Evolutionary conservation across 2,329 filamentous ascomycete genomes (phyloP).

Genomic region (Drechslerella dactyloides): DNA sequence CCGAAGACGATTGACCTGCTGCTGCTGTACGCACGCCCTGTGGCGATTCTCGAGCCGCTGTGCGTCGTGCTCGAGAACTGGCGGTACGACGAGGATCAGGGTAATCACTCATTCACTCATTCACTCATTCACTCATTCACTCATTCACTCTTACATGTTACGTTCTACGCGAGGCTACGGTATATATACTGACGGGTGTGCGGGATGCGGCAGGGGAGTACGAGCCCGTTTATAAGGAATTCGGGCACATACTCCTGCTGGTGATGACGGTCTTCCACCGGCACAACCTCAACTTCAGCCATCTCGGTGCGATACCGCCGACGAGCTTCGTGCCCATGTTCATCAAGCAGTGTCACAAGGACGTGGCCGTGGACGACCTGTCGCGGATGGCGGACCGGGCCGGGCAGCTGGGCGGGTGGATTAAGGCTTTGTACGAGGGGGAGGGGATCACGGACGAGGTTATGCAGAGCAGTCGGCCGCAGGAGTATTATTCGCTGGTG

Average conservation of each 20-base stretch:
- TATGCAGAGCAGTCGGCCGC: slow-evolving; percentile 80
- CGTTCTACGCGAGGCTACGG: no score
- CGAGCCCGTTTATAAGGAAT: slow-evolving; percentile 85
- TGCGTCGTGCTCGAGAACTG: slow-evolving; percentile 78
- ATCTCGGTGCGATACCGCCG: slow-evolving; percentile 67
- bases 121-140: background rate
- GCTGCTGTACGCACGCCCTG: slow-evolving; percentile 74
- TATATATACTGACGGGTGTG: background rate
- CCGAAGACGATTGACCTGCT: slow-evolving; percentile 76
- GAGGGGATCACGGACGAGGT: slow-evolving; percentile 78
- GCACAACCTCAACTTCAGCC: slow-evolving; percentile 70
- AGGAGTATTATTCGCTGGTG: slow-evolving; percentile 80
- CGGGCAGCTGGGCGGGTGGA: slow-evolving; percentile 74
- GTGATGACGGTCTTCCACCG: slow-evolving; percentile 77
- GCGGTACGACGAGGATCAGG: slow-evolving; percentile 80
- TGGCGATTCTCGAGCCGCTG: slow-evolving; percentile 73
- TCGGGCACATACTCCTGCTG: slow-evolving; percentile 76
- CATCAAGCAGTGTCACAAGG: slow-evolving; percentile 60
- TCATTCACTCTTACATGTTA: no score
- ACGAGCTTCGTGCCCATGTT: slow-evolving; percentile 54
- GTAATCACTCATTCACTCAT: slow-evolving; percentile 53
- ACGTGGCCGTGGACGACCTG: slow-evolving; percentile 64
- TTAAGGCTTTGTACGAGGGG: slow-evolving; percentile 76
- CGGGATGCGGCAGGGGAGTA: slow-evolving; percentile 67
- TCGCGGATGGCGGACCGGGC: slow-evolving; percentile 67